A percentile compares a stretch with the other conserved stretches of the same genome.
These are phyloP conservation scores for Sporothrix curviconia DNA, from an alignment of 2,329 filamentous ascomycete genomes.

Conservation along the genomic window DNA sequence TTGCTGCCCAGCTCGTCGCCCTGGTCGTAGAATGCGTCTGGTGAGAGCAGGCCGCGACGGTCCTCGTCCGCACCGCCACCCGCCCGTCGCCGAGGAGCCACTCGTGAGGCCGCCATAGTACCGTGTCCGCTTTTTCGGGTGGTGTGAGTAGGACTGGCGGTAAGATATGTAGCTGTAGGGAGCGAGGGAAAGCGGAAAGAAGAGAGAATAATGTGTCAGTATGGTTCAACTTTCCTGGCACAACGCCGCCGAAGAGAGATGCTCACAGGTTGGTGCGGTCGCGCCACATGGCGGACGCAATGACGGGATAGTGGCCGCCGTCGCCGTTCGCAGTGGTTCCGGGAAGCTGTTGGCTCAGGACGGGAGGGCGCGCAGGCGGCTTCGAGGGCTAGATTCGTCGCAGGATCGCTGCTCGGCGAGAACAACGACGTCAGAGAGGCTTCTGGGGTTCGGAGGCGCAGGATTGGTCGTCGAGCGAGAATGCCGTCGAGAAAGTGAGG, in stretches of 20 bases:
- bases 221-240: no score
- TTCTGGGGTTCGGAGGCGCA: background rate
- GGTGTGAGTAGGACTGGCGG: conserved; percentile 95
- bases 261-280: conserved; percentile 95
- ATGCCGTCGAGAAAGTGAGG: background rate
- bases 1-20: conserved; percentile 53
- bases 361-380: background rate
- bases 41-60: conserved; percentile 74
- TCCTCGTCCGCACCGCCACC: conserved; percentile 46
- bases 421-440: no score
- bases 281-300: conserved; percentile 82
- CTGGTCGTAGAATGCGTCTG: conserved; percentile 62
- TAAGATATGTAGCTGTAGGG: conserved; percentile 91
- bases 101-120: conserved; percentile 39
- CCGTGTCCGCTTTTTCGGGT: conserved; percentile 78
- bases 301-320: conserved; percentile 23
- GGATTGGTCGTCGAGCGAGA: background rate
- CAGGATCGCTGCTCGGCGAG: background rate
- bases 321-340: background rate
- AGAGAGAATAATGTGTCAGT: background rate
- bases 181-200: no score
- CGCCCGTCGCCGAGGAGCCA: conserved; percentile 36
- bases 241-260: background rate
- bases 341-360: conserved; percentile 13
- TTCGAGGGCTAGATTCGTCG: background rate